These are phyloP conservation scores for Graphium sp. DNA, from an alignment of 2,329 filamentous ascomycete species.

Conservation along the genomic window DNA sequence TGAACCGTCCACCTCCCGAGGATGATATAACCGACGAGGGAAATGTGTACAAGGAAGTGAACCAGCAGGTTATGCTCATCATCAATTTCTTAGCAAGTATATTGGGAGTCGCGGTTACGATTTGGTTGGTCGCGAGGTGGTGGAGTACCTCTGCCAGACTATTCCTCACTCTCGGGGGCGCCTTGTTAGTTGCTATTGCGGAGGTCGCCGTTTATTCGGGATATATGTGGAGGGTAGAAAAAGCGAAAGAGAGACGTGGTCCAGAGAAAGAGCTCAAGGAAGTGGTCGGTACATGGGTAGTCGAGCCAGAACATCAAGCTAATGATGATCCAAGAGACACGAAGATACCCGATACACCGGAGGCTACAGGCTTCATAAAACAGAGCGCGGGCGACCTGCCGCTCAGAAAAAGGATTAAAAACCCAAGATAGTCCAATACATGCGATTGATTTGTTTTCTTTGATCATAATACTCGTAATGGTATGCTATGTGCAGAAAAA, in stretches of 20 bases:
- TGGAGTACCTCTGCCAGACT: constrained; percentile 57
- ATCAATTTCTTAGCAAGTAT: constrained; percentile 84
- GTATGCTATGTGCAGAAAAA: too few relatives aligned
- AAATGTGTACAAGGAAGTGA: constrained; percentile 53
- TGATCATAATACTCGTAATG: too few relatives aligned
- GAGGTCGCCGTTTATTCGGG: constrained; percentile 65
- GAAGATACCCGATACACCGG: not conserved
- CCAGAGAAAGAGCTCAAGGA: constrained; percentile 48
- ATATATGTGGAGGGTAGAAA: constrained; percentile 54
- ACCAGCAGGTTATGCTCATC: constrained; percentile 70
- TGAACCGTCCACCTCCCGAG: constrained; percentile 32
- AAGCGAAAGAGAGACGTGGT: constrained; percentile 48
- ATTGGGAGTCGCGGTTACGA: constrained; percentile 56
- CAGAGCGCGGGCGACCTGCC: not conserved
- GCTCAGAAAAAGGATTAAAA: not conserved
- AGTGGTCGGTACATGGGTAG: constrained; percentile 56
- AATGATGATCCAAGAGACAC: constrained; percentile 11
- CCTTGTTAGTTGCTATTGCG: constrained; percentile 52
- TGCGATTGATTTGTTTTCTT: too few relatives aligned
- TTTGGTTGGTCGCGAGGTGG: constrained; percentile 65
- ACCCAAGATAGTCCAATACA: not conserved
- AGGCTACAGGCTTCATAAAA: too few relatives aligned
- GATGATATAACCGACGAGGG: constrained; percentile 53
- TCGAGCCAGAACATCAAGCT: constrained; percentile 21
- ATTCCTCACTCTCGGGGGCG: constrained; percentile 54